Percentiles rank a stretch among this genome's conserved stretches.
phyloP scores from a whole-genome alignment of 1,139 yeast species.

The Sugiyamaella castrensis region DNA sequence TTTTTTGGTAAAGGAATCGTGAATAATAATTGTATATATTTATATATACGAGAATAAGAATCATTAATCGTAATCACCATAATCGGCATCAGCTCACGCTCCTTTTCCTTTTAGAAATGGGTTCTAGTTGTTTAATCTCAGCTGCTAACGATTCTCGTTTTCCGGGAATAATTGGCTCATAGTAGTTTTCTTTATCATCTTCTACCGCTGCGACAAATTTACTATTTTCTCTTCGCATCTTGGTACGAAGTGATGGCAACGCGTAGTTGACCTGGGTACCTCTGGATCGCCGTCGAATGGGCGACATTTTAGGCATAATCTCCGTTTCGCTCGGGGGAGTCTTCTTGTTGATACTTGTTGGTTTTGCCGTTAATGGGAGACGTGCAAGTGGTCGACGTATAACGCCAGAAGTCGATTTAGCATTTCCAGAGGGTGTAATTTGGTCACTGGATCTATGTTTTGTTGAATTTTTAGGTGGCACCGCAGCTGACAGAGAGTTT shows the following conservation, averaged over 20 bases:
- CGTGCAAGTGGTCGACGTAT: too few relatives aligned
- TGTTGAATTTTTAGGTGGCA: too few relatives aligned
- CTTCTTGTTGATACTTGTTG: neutral
- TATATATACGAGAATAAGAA: too few relatives aligned
- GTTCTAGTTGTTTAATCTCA: too few relatives aligned
- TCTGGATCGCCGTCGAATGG: slow-evolving; percentile 23
- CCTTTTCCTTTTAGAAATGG: slow-evolving; percentile 1
- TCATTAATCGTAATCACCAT: too few relatives aligned
- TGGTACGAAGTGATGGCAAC: slow-evolving; percentile 62
- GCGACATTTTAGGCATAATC: slow-evolving; percentile 6
- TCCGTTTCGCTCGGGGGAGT: slow-evolving; percentile 3
- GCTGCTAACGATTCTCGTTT: too few relatives aligned
- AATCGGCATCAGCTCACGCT: slow-evolving; percentile 1
- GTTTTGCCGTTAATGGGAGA: too few relatives aligned
- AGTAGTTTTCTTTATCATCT: slow-evolving; percentile 11
- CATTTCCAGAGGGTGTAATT: too few relatives aligned
- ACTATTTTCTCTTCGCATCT: slow-evolving; percentile 67
- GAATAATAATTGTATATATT: neutral
- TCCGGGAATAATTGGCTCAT: neutral
- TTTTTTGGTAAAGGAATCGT: neutral
- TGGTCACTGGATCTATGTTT: too few relatives aligned
- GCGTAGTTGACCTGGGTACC: slow-evolving; percentile 53
- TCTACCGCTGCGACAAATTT: slow-evolving; percentile 54
- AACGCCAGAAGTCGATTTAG: too few relatives aligned
- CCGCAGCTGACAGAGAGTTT: too few relatives aligned